Evolutionary conservation across 1,284 basidiomycete species (phyloP).

Genomic region (Cutaneotrichosporon curvatum): DNA sequence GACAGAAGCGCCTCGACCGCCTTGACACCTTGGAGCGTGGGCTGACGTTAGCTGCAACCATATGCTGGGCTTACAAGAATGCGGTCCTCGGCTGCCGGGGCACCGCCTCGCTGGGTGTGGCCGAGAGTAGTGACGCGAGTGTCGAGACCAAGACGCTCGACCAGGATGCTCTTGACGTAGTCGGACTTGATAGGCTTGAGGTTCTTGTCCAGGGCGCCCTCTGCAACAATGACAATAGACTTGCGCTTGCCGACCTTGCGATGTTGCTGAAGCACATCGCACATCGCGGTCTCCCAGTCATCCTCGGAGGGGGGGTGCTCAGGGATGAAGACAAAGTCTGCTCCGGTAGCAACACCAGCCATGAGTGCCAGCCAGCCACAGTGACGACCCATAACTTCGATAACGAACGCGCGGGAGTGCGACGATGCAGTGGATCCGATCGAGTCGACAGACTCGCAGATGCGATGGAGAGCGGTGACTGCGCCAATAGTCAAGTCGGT

Average conservation of each 20-base stretch:
- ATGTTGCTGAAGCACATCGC: conserved; percentile 81
- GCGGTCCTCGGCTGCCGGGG: conserved; percentile 86
- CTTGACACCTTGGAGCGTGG: conserved; percentile 89
- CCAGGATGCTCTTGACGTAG: conserved; percentile 81
- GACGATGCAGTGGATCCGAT: conserved; percentile 95
- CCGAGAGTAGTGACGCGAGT: conserved; percentile 97
- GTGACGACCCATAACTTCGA: conserved; percentile 98
- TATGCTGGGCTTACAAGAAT: conserved; percentile 59
- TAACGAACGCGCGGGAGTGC: conserved; percentile 94
- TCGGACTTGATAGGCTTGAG: conserved; percentile 86
- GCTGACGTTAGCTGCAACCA: conserved; percentile 49
- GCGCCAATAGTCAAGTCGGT: conserved; percentile 97
- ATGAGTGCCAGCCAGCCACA: conserved; percentile 96
- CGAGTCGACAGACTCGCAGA: conserved; percentile 95
- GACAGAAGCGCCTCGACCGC: conserved; percentile 87
- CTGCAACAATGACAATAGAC: conserved; percentile 96
- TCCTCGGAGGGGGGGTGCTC: conserved; percentile 73
- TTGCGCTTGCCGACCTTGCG: conserved; percentile 89
- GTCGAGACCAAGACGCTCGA: conserved; percentile 81
- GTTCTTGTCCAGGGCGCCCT: conserved; percentile 82
- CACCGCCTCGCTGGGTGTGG: conserved; percentile 91
- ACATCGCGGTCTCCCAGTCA: conserved; percentile 90
- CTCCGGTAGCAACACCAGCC: conserved; percentile 86
- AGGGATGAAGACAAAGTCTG: conserved; percentile 96
- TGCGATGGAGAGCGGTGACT: conserved; percentile 87